Base-by-base conservation (phyloP, 129 eudicot species). In the Logfia minima region DNA sequence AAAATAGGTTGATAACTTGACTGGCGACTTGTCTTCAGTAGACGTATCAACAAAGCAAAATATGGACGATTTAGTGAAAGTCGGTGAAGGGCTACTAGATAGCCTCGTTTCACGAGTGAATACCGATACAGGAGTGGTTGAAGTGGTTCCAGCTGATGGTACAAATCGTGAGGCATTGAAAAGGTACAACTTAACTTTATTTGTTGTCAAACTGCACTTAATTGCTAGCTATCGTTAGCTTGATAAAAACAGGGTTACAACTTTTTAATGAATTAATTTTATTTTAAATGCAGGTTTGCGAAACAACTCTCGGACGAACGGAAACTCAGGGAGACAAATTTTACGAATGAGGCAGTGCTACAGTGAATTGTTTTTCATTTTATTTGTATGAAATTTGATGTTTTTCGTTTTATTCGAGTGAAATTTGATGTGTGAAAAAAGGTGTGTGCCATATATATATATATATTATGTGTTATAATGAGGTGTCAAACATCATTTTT, bases 11-110 rank as follows among this genome's bases (percentile, higher is more conserved):
- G 87, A 84, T 34, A 84, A 76, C 2, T 67, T 89, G 43, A 74
- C 70, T 0, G 95, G 91, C 37, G 72, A 37, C 14, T 11, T 83
- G 56, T 18, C 77, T 10, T 62, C 85, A 6, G 65, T 72, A 31
- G 89, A 83, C 55, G 34, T 37, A 3, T 66, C 91, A 62, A 89
- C 91, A 5, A 72, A 73, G 51, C 68, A 86, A 60, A 89, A 89
- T 63, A 10, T 89, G 76, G 34, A 75, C 37, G 52, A 72, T 61
- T 79, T 86, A 2, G 83, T 80, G 22, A 84, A 51, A 24, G 67
- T 87, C 14, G 95, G 89, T 1, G 76, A 84, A 75, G 67, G 75
- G 51, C 69, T 89, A 51, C 39, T 89, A 24, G 73, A 77, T 19
- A 80, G 77, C 66, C 84, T 89, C 19, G 83, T 72, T 66, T 73